Conservation (phyloP, 768 basidiomycete genomes). For the Psilocybe subaeruginosa region DNA sequence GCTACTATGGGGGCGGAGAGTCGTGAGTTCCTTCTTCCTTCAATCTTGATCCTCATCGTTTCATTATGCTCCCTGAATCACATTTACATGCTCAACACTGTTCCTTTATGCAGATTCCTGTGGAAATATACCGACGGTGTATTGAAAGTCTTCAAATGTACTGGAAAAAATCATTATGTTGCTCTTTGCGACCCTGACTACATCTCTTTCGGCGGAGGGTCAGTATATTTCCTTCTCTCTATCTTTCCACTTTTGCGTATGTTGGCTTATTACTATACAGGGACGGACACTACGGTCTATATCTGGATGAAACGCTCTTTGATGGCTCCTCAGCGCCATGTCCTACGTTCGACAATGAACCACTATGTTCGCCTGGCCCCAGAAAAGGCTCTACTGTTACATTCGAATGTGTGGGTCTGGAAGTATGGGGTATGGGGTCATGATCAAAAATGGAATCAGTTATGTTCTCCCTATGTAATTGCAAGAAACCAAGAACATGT, state of each 20-base stretch:
- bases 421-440: conserved; percentile 84
- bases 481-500: no score
- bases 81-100: neutral
- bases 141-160: conserved; percentile 77
- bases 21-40: conserved; percentile 49
- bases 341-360: conserved; percentile 87
- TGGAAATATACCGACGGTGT: conserved; percentile 61
- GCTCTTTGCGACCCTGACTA: conserved; percentile 81
- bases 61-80: neutral
- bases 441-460: conserved; percentile 3
- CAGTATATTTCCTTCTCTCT: conserved; percentile 29
- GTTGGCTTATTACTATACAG: conserved; percentile 35
- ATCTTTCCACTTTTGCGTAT: neutral
- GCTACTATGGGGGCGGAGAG: conserved; percentile 89
- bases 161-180: conserved; percentile 89
- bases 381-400: conserved; percentile 50
- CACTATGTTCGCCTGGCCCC: conserved; percentile 61
- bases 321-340: conserved; percentile 86
- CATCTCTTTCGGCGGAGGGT: conserved; percentile 94
- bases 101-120: conserved; percentile 57
- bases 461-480: no score
- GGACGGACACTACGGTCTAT: conserved; percentile 88
- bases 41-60: conserved; percentile 1
- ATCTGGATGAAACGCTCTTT: conserved; percentile 79
- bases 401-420: conserved; percentile 93